phyloP scores from a whole-genome alignment of 1,284 basidiomycete genomes.

The Ceratobasidium sp. region DNA sequence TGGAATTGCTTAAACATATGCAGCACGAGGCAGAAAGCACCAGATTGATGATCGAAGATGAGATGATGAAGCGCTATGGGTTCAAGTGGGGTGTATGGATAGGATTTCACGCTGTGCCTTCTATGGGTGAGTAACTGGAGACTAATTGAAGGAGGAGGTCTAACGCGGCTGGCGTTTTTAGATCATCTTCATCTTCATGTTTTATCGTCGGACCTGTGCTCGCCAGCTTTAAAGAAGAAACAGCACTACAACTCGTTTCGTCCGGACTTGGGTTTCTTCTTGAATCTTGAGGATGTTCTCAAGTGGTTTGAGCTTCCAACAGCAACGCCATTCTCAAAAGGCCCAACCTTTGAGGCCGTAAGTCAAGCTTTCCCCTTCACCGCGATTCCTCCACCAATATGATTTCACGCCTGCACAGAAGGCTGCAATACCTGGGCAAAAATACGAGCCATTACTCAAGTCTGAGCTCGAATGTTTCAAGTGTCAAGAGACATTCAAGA shows the following conservation, averaged over 20 bases:
- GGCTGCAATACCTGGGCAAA: constrained; percentile 56
- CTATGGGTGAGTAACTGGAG: constrained; percentile 53
- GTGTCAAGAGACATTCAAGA: constrained; percentile 66
- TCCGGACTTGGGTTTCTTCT: constrained; percentile 85
- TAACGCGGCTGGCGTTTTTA: constrained; percentile 47
- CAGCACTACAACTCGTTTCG: constrained; percentile 96
- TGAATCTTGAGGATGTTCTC: constrained; percentile 76
- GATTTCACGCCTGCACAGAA: constrained; percentile 53
- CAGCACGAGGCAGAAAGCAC: constrained; percentile 62
- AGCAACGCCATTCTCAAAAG: constrained; percentile 57
- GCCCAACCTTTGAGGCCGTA: constrained; percentile 49
- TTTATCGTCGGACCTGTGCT: constrained; percentile 81
- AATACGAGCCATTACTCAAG: constrained; percentile 73
- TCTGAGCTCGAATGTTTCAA: constrained; percentile 71
- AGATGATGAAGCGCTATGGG: constrained; percentile 81
- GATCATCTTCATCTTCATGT: constrained; percentile 87
- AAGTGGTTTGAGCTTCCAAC: constrained; percentile 71
- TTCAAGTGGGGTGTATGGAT: constrained; percentile 80
- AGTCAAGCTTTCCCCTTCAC: background rate
- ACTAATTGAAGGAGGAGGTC: background rate
- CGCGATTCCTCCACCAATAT: background rate
- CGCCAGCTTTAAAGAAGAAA: constrained; percentile 81
- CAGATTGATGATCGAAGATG: constrained; percentile 66
- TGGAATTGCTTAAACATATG: constrained; percentile 62
- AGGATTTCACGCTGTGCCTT: constrained; percentile 86